A percentile compares a stretch with the other conserved stretches of the same genome.
Evolutionary conservation across 78 protist genomes (phyloP).

Genomic region (Dictyostelium brefeldianum): DNA sequence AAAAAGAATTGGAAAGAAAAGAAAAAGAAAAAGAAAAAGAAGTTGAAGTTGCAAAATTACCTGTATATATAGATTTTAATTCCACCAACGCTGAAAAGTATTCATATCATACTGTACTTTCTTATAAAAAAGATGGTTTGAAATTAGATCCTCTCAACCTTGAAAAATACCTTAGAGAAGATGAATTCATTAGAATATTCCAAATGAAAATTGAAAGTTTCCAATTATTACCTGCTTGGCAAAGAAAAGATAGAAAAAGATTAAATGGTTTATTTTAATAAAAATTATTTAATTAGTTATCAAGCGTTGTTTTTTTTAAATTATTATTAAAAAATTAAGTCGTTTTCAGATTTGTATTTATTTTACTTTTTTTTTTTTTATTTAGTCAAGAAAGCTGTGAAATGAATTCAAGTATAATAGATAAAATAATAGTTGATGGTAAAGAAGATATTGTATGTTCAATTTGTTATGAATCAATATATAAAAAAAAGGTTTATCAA

Average conservation of each 20-base stretch:
- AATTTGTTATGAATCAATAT: too few species aligned
- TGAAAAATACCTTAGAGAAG: conserved; percentile 56
- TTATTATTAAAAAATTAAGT: too few species aligned
- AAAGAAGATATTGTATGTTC: too few species aligned
- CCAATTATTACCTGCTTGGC: conserved; percentile 74
- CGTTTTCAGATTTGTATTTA: too few species aligned
- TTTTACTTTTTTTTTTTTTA: too few species aligned
- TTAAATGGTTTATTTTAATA: conserved; percentile 48
- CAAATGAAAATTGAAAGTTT: conserved; percentile 38
- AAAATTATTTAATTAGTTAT: background rate
- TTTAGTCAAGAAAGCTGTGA: too few species aligned
- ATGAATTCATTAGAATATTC: conserved; percentile 63
- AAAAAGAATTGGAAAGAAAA: background rate
- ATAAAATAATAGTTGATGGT: too few species aligned
- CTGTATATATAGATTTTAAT: background rate
- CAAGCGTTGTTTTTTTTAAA: too few species aligned
- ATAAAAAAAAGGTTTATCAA: too few species aligned
- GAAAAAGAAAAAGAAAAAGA: conserved; percentile 5
- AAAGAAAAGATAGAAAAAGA: conserved; percentile 77
- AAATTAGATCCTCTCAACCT: conserved; percentile 38
- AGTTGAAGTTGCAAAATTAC: background rate
- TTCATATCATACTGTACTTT: background rate
- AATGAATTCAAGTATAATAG: too few species aligned
- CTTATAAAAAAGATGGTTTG: background rate
- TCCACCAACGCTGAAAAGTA: background rate